Evolutionary conservation across 768 basidiomycete genomes (phyloP), one percentile per base, ranked within the genome.

Genomic region (Boletus subcaerulescens): DNA sequence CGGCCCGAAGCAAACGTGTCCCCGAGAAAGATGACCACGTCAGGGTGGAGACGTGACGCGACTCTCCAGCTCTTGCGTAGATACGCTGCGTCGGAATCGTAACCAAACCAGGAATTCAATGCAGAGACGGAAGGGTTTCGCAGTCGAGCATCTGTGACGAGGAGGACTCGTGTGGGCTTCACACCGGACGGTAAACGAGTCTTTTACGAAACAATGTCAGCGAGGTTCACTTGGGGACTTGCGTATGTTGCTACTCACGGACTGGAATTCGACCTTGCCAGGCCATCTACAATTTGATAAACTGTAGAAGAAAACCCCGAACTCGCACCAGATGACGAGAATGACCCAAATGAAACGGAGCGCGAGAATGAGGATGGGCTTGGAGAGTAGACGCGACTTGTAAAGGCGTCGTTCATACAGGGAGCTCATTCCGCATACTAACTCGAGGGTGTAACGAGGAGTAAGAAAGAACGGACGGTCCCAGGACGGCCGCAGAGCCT

Each of bases 1-100:
- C 83, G 79, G 7, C 87, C 84, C 56, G 81, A 80, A 43, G 86
- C 80, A 48, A 92, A 73, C 80, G 88, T 84, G 65, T 93, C 90
- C 7, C 90, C 90, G 4, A 89, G 73, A 60, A 91, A 87, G 10
- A 93, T 76, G n/a, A 91, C 82, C 6, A 72, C 76, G 58, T 90
- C 74, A 3, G 89, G 84, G 42, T 73, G 79, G 33, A 87, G 65
- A 32, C 80, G 74, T 40, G 76, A 78, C 0, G 78, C 77, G 38
- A 83, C 82, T 54, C 76, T 80, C 90, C 90, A 93, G 53, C 79
- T 82, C 69, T 86, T 87, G 58, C 80, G 80, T 56, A 91, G 65
- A 64, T 84, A 81, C 58, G 62, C 86, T 76, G 61, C 79, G 77
- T 47, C 84, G 64, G 61, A 75, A 74, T 45, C 75, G 73, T 59